Evolutionary conservation across 768 basidiomycete species (phyloP), one percentile per base, ranked within the genome.

Genomic region (Gautieria morchelliformis): DNA sequence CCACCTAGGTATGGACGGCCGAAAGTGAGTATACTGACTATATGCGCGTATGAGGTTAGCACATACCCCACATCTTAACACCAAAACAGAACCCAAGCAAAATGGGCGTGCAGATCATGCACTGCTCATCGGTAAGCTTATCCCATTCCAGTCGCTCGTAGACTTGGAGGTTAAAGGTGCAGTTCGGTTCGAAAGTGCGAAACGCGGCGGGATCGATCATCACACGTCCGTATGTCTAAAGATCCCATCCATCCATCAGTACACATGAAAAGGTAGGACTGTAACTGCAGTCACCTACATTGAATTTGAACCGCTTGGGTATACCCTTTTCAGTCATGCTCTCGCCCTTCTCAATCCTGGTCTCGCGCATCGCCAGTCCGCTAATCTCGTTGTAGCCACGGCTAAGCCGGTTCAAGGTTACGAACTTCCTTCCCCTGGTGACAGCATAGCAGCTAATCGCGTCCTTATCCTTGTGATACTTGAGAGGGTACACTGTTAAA

Each of bases 11-110:
- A 9, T 9, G 22, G 24, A 56, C 19, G 27, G 52, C 32, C 27
- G 8, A 20, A 49, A 40, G 35, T 46, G 39, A 20, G 37, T 47
- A 58, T 39, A 41, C 27, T 27, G 14, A 30, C 17, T 1, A 12
- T 9, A 30, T 27, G 5, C 14, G 7, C 8, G 14, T 27, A 17
- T 4, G 27, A 27, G 22, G 24, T 17, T 17, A 4, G 30, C n/a
- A 52, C 64, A 5, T 37, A 67, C 69, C 68, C 69, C 69, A 70
- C 30, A 45, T 52, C 59, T 69, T 70, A 4, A 51, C 60, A 17
- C 59, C 63, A 32, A 69, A 67, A 20, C 59, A 63, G 52, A 69
- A 69, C 7, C 67, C 67, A 6, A 64, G 57, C 1, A 63, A 52
- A 35, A 66, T 57, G 5, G 68, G 67, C 14, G 61, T 64, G 54